Evolutionary conservation across 768 basidiomycete species (phyloP).

Genomic region (Cubamyces sp.): DNA sequence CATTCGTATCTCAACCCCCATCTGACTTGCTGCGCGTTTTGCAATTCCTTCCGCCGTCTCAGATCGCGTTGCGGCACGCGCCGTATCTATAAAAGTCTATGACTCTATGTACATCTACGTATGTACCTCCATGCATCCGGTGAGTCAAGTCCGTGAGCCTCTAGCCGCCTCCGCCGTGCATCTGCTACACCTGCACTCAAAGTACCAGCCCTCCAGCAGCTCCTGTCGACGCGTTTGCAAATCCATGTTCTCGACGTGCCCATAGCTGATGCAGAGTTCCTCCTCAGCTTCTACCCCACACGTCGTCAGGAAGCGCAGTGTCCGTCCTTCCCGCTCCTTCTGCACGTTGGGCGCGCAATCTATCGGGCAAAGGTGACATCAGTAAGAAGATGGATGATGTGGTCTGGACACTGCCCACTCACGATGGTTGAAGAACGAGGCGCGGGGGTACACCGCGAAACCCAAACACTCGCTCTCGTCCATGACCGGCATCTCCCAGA

Average conservation of each 20-base stretch:
- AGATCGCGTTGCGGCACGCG: too few species aligned
- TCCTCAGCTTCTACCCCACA: conserved; percentile 50
- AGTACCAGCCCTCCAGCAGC: conserved; percentile 58
- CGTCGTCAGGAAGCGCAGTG: conserved; percentile 51
- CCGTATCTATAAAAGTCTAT: too few species aligned
- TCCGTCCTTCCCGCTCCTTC: conserved; percentile 49
- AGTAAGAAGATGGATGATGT: neutral
- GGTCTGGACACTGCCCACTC: conserved; percentile 17
- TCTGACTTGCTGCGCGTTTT: neutral
- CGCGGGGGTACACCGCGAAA: conserved; percentile 63
- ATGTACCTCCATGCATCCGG: neutral
- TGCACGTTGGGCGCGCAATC: conserved; percentile 57
- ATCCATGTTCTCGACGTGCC: conserved; percentile 42
- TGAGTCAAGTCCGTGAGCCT: neutral
- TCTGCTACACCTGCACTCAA: conserved; percentile 52
- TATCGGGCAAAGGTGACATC: conserved; percentile 28
- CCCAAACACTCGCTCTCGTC: conserved; percentile 58
- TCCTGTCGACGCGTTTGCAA: conserved; percentile 42
- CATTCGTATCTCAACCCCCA: neutral
- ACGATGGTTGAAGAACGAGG: conserved; percentile 76
- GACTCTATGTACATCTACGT: too few species aligned
- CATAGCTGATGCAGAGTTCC: conserved; percentile 63
- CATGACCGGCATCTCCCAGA: conserved; percentile 57
- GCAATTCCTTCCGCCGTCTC: too few species aligned
- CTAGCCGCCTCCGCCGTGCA: conserved; percentile 39